phyloP scores from a whole-genome alignment of 768 basidiomycete genomes.

The Leccinum longicurvipes region DNA sequence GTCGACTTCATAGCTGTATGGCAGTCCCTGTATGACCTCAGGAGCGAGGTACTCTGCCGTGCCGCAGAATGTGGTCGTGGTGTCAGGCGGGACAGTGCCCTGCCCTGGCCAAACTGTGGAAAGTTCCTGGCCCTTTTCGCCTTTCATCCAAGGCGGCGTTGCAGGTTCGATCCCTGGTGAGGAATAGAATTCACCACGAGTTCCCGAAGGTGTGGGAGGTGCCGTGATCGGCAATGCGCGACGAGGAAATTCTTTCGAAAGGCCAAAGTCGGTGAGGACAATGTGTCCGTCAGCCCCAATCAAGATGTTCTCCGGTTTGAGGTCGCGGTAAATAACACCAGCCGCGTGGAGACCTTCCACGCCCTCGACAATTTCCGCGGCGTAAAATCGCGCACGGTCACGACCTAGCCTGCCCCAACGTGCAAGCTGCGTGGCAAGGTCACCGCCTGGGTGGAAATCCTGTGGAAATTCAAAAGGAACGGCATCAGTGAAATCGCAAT shows the following conservation, averaged over 20 bases:
- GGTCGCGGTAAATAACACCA: constrained; percentile 96
- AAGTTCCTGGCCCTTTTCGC: constrained; percentile 52
- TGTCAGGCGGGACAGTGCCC: constrained; percentile 49
- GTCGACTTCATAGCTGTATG: constrained; percentile 92
- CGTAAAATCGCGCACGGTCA: constrained; percentile 94
- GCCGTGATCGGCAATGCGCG: constrained; percentile 42
- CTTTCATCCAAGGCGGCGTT: constrained; percentile 78
- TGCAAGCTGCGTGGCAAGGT: constrained; percentile 95
- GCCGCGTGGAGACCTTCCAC: constrained; percentile 91
- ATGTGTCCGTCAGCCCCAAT: constrained; percentile 94
- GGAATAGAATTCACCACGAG: constrained; percentile 52
- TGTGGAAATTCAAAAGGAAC: constrained; percentile 27
- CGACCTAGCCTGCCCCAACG: constrained; percentile 92
- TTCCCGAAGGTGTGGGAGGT: constrained; percentile 57
- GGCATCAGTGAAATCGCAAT: constrained; percentile 10
- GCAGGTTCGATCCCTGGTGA: constrained; percentile 40
- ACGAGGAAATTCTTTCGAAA: constrained; percentile 87
- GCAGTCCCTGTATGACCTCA: constrained; percentile 89
- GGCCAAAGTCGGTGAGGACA: constrained; percentile 94
- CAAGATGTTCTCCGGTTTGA: constrained; percentile 96
- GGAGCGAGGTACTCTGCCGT: constrained; percentile 98
- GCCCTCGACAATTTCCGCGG: constrained; percentile 95
- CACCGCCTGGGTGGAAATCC: constrained; percentile 96
- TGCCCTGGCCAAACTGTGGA: constrained; percentile 57
- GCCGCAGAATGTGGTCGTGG: constrained; percentile 87